Evolutionary conservation across 208 protist species (phyloP).

Genomic region (Trypanosoma vivax): DNA sequence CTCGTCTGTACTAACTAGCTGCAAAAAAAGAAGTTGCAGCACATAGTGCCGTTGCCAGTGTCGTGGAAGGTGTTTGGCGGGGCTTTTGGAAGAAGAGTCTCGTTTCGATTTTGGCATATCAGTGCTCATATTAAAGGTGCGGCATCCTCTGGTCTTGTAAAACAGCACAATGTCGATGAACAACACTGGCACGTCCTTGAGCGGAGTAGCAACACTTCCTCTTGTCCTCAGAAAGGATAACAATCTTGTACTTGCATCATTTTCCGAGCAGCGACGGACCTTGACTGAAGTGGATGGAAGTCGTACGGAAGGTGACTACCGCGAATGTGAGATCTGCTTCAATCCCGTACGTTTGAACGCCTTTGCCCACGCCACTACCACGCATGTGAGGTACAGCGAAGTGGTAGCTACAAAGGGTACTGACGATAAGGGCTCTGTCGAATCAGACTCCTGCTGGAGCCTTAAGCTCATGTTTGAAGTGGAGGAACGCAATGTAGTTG

Average conservation of each 20-base stretch:
- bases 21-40: too few species aligned
- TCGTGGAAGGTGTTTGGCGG: too few species aligned
- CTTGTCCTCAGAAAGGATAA: slow-evolving; percentile 75
- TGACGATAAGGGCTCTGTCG: slow-evolving; percentile 8
- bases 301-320: slow-evolving; percentile 65
- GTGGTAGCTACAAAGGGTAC: slow-evolving; percentile 20
- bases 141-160: neutral
- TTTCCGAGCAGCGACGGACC: slow-evolving; percentile 45
- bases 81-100: too few species aligned
- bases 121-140: too few species aligned
- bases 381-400: slow-evolving; percentile 60
- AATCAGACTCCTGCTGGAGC: slow-evolving; percentile 11
- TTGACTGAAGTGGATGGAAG: slow-evolving; percentile 36
- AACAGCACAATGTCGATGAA: neutral
- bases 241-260: slow-evolving; percentile 50
- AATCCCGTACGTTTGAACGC: slow-evolving; percentile 35
- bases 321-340: slow-evolving; percentile 73
- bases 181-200: neutral
- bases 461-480: slow-evolving; percentile 51
- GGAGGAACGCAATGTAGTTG: slow-evolving; percentile 52
- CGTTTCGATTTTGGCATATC: too few species aligned
- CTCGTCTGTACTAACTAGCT: too few species aligned
- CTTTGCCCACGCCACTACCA: slow-evolving; percentile 80
- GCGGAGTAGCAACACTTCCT: slow-evolving; percentile 25
- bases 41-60: too few species aligned